Base-by-base conservation (phyloP, 805 yeast species). In the Wickerhamomyces bisporus region DNA sequence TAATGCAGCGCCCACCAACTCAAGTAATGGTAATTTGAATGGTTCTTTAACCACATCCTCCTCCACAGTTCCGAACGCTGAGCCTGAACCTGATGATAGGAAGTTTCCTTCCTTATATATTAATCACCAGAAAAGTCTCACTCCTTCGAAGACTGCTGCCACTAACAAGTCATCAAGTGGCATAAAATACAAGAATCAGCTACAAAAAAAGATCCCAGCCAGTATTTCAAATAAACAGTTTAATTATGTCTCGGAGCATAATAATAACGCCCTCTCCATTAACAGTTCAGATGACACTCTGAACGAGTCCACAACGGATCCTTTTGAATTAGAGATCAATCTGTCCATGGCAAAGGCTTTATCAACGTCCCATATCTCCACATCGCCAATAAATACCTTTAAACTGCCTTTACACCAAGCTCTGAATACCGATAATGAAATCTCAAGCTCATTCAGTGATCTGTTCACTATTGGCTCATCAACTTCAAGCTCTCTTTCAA, bases 41-140 rank as follows among this genome's bases (percentile, higher is more conserved):
- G 24, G 24, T 42, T 51, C 64, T 43, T 48, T 42, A 44, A 35
- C 45, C 39, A 36, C 39, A 48, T 29, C 48, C 15, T 26, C 55
- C 21, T 40, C 53, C 28, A 58, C 58, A 30, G 59, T 56, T 39
- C 50, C 58, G 28, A 35, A 38, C 37, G 60, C 60, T 41, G 71
- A 66, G 49, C 66, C 70, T 18, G 72, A 68, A 45, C 72, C 73
- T 12, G 71, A 66, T 65, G 73, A 68, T 67, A 68, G 71, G 68
- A 64, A 61, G 66, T 53, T 42, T 48, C 55, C 68, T 63, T 63
- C 66, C 64, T 64, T 45, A 45, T 42, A 43, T 32, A 50, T 44
- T 30, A 53, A 38, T 31, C 45, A 44, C 28, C 40, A 34, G 14
- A 34, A 30, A 13, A 41, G 35, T 38, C 32, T 38, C 34, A 37